Conservation (phyloP, 73 alveolate genomes). For the Symbiodinium pilosum region DNA sequence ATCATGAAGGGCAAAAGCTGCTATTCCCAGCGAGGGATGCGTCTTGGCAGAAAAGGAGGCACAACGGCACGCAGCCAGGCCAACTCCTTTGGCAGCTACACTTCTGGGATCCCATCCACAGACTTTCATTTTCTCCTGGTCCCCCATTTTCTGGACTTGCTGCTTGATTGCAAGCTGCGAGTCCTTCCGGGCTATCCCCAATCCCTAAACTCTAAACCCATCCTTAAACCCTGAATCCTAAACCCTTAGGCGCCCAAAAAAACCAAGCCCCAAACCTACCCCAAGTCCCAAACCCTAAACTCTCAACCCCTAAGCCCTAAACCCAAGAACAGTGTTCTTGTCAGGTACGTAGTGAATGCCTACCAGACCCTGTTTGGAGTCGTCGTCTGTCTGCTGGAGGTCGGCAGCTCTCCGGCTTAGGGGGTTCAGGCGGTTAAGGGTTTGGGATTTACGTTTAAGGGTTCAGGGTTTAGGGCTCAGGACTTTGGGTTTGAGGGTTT, state of each 20-base stretch:
- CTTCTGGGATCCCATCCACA: too few species aligned
- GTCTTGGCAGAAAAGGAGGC: too few species aligned
- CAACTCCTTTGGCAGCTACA: too few species aligned
- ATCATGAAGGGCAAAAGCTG: too few species aligned
- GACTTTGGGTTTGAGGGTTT: background rate
- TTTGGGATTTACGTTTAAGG: background rate
- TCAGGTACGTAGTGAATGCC: constrained; percentile 60
- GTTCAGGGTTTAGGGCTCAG: background rate
- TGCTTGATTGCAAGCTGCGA: too few species aligned
- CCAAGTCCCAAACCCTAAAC: background rate
- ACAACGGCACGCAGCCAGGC: too few species aligned
- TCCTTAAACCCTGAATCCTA: background rate
- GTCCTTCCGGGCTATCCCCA: too few species aligned
- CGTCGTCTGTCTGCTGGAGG: constrained; percentile 85
- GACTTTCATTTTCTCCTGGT: too few species aligned
- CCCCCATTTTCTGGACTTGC: too few species aligned
- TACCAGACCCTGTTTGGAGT: constrained; percentile 65
- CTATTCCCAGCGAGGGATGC: too few species aligned
- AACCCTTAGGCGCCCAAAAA: background rate
- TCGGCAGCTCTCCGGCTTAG: background rate
- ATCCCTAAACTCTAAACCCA: background rate
- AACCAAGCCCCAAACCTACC: background rate
- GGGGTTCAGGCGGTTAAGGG: background rate
- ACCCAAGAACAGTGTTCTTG: background rate
- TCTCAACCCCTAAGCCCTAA: background rate